A percentile compares a stretch with the other conserved stretches of the same genome.
Evolutionary conservation across 1,284 basidiomycete species (phyloP).

Genomic region (Cutaneotrichosporon curvatum): DNA sequence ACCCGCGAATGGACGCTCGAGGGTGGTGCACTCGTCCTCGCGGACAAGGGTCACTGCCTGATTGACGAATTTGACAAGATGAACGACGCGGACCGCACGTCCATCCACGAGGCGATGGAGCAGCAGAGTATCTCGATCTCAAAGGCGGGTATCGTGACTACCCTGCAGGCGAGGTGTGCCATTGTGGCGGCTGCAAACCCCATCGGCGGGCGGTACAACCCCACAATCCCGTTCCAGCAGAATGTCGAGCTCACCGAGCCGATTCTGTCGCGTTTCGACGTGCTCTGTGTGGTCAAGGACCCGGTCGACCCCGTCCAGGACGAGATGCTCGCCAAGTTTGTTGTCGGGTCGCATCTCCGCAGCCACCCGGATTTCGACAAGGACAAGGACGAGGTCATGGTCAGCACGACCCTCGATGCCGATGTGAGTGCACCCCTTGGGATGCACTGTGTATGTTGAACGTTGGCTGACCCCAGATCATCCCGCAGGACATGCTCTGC

Average conservation of each 20-base stretch:
- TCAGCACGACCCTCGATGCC: slow-evolving; percentile 79
- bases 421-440: slow-evolving; percentile 67
- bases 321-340: slow-evolving; percentile 91
- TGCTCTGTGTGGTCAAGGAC: slow-evolving; percentile 97
- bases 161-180: slow-evolving; percentile 91
- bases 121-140: slow-evolving; percentile 99
- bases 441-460: no score
- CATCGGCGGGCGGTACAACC: slow-evolving; percentile 89
- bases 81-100: slow-evolving; percentile 96
- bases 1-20: slow-evolving; percentile 98
- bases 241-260: slow-evolving; percentile 99
- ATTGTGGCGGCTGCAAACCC: slow-evolving; percentile 98
- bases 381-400: slow-evolving; percentile 75
- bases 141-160: slow-evolving; percentile 96
- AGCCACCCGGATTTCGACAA: slow-evolving; percentile 89
- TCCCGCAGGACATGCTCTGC: slow-evolving; percentile 91
- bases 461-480: slow-evolving; percentile 63
- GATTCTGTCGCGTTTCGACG: slow-evolving; percentile 97
- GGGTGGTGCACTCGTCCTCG: slow-evolving; percentile 92
- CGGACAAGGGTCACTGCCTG: slow-evolving; percentile 96
- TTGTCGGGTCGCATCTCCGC: slow-evolving; percentile 89
- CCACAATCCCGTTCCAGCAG: slow-evolving; percentile 95
- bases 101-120: slow-evolving; percentile 99
- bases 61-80: slow-evolving; percentile 99
- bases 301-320: slow-evolving; percentile 94